Percentiles rank a stretch among this genome's conserved stretches.
phyloP scores from a whole-genome alignment of 345 rosid genomes.

The Erodium maritimum region DNA sequence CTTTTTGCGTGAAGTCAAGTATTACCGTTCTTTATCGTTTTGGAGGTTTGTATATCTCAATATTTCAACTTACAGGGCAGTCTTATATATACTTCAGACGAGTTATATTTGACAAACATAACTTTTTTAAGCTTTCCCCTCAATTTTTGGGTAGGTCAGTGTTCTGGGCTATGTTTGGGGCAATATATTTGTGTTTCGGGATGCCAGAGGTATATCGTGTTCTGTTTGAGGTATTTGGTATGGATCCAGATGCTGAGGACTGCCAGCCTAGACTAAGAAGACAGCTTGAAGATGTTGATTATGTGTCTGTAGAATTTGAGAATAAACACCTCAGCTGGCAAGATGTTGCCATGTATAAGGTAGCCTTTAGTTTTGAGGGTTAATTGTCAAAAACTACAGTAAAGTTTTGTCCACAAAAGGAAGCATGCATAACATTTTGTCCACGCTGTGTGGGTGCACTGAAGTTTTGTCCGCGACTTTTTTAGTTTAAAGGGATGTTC shows the following conservation, averaged over 20 bases:
- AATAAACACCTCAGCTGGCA: constrained; percentile 75
- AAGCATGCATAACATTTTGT: too few species aligned
- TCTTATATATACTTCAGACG: neutral
- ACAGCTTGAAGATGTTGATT: constrained; percentile 92
- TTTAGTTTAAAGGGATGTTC: too few species aligned
- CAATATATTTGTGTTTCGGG: constrained; percentile 85
- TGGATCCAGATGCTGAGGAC: constrained; percentile 93
- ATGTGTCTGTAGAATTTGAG: constrained; percentile 87
- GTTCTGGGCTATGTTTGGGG: constrained; percentile 94
- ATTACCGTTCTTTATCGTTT: too few species aligned
- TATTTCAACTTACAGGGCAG: neutral
- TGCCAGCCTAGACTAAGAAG: constrained; percentile 86
- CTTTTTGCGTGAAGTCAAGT: too few species aligned
- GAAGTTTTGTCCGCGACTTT: too few species aligned
- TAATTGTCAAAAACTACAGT: too few species aligned
- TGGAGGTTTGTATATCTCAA: too few species aligned
- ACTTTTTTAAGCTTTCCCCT: neutral
- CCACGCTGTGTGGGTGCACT: too few species aligned
- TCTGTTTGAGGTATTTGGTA: constrained; percentile 90
- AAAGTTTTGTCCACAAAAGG: too few species aligned
- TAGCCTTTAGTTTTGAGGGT: constrained; percentile 13
- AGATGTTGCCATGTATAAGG: constrained; percentile 87
- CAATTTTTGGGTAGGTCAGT: constrained; percentile 42
- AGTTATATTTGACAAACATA: neutral
- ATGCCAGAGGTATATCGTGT: constrained; percentile 94